phyloP scores from a whole-genome alignment of 768 basidiomycete species.

The Mrakia blollopis region DNA sequence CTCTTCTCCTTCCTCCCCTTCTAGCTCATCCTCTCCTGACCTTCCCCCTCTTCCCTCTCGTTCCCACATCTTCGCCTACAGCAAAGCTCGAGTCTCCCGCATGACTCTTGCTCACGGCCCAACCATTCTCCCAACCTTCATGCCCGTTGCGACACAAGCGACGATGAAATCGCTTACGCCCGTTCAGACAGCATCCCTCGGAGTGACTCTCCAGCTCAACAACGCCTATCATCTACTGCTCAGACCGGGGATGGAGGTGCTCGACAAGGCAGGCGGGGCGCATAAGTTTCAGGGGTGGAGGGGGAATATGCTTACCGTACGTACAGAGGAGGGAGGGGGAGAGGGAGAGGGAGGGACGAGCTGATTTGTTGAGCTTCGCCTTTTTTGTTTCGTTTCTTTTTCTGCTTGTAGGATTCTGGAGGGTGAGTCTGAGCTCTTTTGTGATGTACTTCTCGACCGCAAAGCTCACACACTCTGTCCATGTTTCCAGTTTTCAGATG shows the following conservation, averaged over 20 bases:
- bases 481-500: slow-evolving; percentile 68
- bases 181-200: slow-evolving; percentile 62
- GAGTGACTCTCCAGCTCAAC: slow-evolving; percentile 76
- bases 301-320: slow-evolving; percentile 74
- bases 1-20: background rate
- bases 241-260: slow-evolving; percentile 70
- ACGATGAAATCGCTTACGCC: slow-evolving; percentile 83
- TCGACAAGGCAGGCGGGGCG: slow-evolving; percentile 74
- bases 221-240: slow-evolving; percentile 87
- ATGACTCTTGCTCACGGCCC: slow-evolving; percentile 81
- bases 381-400: slow-evolving; percentile 66
- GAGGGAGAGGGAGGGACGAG: background rate
- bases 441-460: too few species aligned
- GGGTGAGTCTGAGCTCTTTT: too few species aligned
- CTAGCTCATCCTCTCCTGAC: background rate
- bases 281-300: slow-evolving; percentile 87
- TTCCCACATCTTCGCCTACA: too few species aligned
- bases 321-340: background rate
- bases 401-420: slow-evolving; percentile 51
- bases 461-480: slow-evolving; percentile 1
- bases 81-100: slow-evolving; percentile 68
- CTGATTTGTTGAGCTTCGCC: slow-evolving; percentile 77
- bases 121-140: slow-evolving; percentile 82
- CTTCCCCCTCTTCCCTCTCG: background rate
- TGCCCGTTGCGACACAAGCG: slow-evolving; percentile 86